Conservation (phyloP, 768 basidiomycete species). For the Suillus hirtellus region DNA sequence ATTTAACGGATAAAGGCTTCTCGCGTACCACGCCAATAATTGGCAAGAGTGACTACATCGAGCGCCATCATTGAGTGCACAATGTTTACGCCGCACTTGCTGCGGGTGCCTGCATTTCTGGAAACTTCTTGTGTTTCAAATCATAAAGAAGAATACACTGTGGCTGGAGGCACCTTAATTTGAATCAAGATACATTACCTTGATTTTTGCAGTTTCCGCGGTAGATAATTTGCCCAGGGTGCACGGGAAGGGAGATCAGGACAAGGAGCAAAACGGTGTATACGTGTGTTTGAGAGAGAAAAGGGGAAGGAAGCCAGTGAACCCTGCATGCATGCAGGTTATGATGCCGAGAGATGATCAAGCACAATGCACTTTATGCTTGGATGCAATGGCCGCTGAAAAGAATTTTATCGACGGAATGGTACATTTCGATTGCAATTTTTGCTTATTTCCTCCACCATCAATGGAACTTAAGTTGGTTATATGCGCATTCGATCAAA, state of each 20-base stretch:
- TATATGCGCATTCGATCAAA: not conserved
- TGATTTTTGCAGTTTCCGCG: not conserved
- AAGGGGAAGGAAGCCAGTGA: not conserved
- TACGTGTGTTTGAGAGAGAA: not conserved
- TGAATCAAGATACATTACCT: not conserved
- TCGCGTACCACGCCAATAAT: not conserved
- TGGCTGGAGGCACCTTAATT: constrained; percentile 2
- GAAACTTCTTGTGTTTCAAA: not conserved
- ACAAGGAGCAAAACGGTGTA: not conserved
- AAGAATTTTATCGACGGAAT: not conserved
- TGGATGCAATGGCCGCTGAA: not conserved
- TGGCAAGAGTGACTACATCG: not conserved
- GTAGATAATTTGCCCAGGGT: not conserved
- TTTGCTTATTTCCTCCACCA: not conserved
- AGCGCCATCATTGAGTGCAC: not conserved
- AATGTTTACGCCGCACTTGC: constrained; percentile 5
- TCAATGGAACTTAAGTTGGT: not conserved
- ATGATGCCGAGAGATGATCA: not conserved
- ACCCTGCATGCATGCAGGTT: constrained; percentile 6
- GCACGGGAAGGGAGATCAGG: not conserved
- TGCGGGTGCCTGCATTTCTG: not conserved
- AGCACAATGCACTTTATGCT: not conserved
- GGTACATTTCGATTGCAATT: not conserved
- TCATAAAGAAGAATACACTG: not conserved
- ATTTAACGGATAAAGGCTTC: constrained; percentile 3